These are phyloP conservation scores for Vigna radiata DNA, from an alignment of 306 rosid species.

Conservation along the genomic window DNA sequence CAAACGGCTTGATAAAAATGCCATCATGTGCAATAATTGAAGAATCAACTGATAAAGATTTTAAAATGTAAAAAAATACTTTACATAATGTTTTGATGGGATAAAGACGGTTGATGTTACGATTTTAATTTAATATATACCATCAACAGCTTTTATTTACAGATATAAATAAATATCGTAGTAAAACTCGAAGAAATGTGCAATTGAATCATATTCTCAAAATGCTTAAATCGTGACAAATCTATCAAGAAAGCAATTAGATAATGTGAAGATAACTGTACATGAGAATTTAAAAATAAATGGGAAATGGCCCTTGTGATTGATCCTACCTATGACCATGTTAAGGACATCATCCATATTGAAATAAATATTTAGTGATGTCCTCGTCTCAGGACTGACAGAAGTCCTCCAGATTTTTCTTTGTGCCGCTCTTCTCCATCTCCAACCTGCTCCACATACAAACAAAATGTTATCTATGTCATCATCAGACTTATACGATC, in stretches of 20 bases:
- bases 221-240: conserved; percentile 32
- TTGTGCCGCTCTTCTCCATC: conserved; percentile 74
- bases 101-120: conserved; percentile 33
- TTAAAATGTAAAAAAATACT: not conserved
- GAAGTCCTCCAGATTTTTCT: conserved; percentile 67
- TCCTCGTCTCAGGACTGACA: conserved; percentile 75
- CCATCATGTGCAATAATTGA: not conserved
- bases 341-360: conserved; percentile 29
- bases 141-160: conserved; percentile 29
- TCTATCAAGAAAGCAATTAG: not conserved
- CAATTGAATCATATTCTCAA: conserved; percentile 35
- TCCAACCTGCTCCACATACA: conserved; percentile 58
- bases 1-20: not conserved
- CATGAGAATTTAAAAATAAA: conserved; percentile 47
- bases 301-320: conserved; percentile 36
- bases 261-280: conserved; percentile 52
- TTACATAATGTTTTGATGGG: not conserved
- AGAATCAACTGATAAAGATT: not conserved
- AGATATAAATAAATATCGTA: conserved; percentile 1
- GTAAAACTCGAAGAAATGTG: conserved; percentile 22
- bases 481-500: conserved; percentile 7
- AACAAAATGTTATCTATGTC: conserved; percentile 1
- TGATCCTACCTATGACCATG: conserved; percentile 49
- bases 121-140: conserved; percentile 32
- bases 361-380: conserved; percentile 55